Conservation (phyloP, 257 asterid genomes). For the Lantana camara region DNA sequence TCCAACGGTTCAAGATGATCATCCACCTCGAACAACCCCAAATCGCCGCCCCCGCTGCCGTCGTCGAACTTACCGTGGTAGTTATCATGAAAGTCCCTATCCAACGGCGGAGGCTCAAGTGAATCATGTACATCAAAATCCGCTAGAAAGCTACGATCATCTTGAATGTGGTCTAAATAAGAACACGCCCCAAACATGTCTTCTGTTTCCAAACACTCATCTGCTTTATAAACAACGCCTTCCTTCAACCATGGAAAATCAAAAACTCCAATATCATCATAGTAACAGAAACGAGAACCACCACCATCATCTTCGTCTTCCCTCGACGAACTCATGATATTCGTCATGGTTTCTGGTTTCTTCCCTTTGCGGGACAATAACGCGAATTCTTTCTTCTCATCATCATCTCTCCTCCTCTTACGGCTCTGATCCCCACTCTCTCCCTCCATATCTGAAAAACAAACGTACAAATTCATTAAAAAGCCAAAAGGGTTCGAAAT, state of each 20-base stretch:
- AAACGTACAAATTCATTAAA: neutral
- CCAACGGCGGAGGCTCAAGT: neutral
- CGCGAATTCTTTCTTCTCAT: neutral
- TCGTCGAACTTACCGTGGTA: constrained; percentile 17
- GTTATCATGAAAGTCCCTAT: constrained; percentile 3
- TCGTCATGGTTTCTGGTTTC: constrained; percentile 20
- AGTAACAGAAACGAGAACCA: neutral
- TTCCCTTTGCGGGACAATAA: constrained; percentile 24
- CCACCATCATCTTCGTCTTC: neutral
- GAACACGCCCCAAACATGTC: constrained; percentile 27
- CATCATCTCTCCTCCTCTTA: constrained; percentile 32
- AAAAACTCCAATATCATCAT: constrained; percentile 33
- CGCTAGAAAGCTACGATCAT: constrained; percentile 7
- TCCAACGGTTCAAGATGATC: constrained; percentile 36
- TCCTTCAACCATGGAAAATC: constrained; percentile 50
- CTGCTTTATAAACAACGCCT: constrained; percentile 25
- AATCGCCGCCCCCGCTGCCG: constrained; percentile 14
- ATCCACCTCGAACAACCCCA: constrained; percentile 24
- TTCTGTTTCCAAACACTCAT: constrained; percentile 26
- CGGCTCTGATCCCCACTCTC: constrained; percentile 3
- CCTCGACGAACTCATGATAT: neutral
- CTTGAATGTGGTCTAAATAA: constrained; percentile 21
- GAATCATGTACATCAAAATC: constrained; percentile 26
- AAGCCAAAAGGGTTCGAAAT: neutral
- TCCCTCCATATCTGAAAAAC: constrained; percentile 17